Conservation (phyloP, 1,284 basidiomycete genomes). For the Leccinum subrobustum region DNA sequence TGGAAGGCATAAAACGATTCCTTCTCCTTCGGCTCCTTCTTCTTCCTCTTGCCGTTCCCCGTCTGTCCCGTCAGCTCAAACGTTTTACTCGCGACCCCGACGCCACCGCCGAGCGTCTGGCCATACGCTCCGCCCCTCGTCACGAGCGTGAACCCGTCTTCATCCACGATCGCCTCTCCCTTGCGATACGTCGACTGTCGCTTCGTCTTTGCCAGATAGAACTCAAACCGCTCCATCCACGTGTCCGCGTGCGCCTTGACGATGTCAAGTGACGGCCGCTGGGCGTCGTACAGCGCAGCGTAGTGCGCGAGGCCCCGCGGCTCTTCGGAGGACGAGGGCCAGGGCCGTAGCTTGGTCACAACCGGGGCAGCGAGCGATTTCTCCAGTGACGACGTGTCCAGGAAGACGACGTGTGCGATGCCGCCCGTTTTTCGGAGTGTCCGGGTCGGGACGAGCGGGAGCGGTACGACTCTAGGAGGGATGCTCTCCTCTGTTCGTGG, state of each 20-base stretch:
- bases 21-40: slow-evolving; percentile 72
- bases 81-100: slow-evolving; percentile 72
- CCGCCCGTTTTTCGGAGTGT: slow-evolving; percentile 62
- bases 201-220: slow-evolving; percentile 60
- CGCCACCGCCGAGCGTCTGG: slow-evolving; percentile 78
- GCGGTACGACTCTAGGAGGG: slow-evolving; percentile 52
- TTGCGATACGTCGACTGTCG: slow-evolving; percentile 69
- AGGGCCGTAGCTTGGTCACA: slow-evolving; percentile 46
- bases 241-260: slow-evolving; percentile 77
- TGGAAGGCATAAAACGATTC: slow-evolving; percentile 86
- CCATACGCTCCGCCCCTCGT: slow-evolving; percentile 87
- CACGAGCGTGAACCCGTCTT: slow-evolving; percentile 90
- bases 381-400: slow-evolving; percentile 70
- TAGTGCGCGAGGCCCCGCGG: slow-evolving; percentile 75
- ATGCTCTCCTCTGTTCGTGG: slow-evolving; percentile 32
- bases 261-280: slow-evolving; percentile 69
- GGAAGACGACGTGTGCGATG: slow-evolving; percentile 74
- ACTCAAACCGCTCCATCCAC: slow-evolving; percentile 74
- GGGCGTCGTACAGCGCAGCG: slow-evolving; percentile 53
- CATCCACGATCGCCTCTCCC: slow-evolving; percentile 85
- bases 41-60: slow-evolving; percentile 41
- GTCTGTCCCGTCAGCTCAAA: slow-evolving; percentile 65
- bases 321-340: slow-evolving; percentile 54
- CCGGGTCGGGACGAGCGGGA: slow-evolving; percentile 55
- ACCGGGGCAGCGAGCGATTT: slow-evolving; percentile 52